Percentiles rank a stretch among this genome's conserved stretches.
Conservation (phyloP, 495 filamentous ascomycete genomes). For the Aspergillus ellipticus region DNA sequence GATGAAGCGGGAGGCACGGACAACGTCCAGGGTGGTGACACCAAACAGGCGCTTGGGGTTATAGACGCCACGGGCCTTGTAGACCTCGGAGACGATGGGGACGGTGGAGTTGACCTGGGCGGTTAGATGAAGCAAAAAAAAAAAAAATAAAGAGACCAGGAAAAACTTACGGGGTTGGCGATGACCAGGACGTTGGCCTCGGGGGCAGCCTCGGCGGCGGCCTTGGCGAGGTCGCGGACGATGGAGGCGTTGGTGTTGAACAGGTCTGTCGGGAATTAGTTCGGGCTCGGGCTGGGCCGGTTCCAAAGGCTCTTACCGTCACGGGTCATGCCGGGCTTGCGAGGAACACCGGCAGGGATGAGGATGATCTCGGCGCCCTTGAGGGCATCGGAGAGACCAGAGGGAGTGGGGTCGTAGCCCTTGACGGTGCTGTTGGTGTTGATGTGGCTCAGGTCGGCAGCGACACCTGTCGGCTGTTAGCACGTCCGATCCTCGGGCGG, state of each 20-base stretch:
- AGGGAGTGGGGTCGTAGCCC: slow-evolving; percentile 75
- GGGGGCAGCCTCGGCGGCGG: slow-evolving; percentile 80
- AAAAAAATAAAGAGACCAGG: background rate
- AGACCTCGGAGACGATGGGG: slow-evolving; percentile 93
- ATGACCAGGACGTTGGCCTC: slow-evolving; percentile 97
- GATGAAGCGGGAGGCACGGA: slow-evolving; percentile 96
- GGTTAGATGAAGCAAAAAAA: background rate
- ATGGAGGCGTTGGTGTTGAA: slow-evolving; percentile 99
- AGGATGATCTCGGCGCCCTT: slow-evolving; percentile 89
- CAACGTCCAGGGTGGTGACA: slow-evolving; percentile 98
- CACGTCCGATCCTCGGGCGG: background rate
- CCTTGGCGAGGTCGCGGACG: slow-evolving; percentile 97
- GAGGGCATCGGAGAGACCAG: slow-evolving; percentile 72
- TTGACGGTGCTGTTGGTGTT: slow-evolving; percentile 96
- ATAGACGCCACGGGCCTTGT: slow-evolving; percentile 90
- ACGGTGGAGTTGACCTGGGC: slow-evolving; percentile 88
- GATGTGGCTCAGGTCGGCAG: slow-evolving; percentile 95
- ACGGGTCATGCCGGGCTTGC: slow-evolving; percentile 99
- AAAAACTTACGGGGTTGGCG: slow-evolving; percentile 74
- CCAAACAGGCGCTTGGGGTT: slow-evolving; percentile 98
- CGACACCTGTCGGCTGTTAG: slow-evolving; percentile 66
- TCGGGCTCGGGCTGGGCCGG: background rate
- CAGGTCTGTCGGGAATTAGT: slow-evolving; percentile 59
- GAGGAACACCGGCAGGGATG: slow-evolving; percentile 96
- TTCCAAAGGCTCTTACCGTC: slow-evolving; percentile 54